Evolutionary conservation across 2,329 filamentous ascomycete genomes (phyloP), one percentile per base, ranked within the genome.

Genomic region (Penicillium brevicompactum): DNA sequence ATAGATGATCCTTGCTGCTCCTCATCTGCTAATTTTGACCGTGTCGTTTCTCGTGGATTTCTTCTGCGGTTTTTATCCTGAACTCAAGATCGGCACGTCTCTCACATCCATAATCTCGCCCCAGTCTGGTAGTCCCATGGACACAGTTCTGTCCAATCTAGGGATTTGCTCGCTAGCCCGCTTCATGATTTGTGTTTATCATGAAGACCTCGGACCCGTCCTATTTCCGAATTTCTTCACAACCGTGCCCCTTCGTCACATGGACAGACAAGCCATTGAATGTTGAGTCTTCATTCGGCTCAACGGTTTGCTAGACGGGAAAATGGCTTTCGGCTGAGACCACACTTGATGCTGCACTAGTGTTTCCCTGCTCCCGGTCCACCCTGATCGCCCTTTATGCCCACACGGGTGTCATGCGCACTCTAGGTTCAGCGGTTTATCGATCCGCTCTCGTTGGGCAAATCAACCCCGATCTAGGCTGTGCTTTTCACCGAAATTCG

Each of bases 361-460:
- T 27, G 56, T 63, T 47, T 48, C 51, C 56, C 52, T 53, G 6
- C 27, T 49, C 51, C 31, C 40, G 61, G 48, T 59, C 60, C 62
- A 64, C 54, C 56, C 30, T 55, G 62, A 64, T 63, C 57, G 53
- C 49, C 63, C 43, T 57, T 18, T 16, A 40, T 50, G 43, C 53
- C 58, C 61, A 55, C 58, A 61, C 56, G 62, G 54, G 67, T 70
- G 65, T 70, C 68, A 70, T 71, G 66, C 60, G 68, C 59, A 51
- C 63, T 63, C 70, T 69, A 70, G 60, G 67, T 69, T 72, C 63
- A 66, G 67, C 67, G 67, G 63, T 70, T 64, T 60, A 61, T 69
- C 63, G 64, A 70, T 67, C 68, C 67, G 67, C 58, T 69, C 58
- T 65, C 61, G 56, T 41, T n/a, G 38, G 38, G 38, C 59, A 65